These are phyloP conservation scores for Salix purpurea DNA, from an alignment of 345 rosid species.

Conservation along the genomic window DNA sequence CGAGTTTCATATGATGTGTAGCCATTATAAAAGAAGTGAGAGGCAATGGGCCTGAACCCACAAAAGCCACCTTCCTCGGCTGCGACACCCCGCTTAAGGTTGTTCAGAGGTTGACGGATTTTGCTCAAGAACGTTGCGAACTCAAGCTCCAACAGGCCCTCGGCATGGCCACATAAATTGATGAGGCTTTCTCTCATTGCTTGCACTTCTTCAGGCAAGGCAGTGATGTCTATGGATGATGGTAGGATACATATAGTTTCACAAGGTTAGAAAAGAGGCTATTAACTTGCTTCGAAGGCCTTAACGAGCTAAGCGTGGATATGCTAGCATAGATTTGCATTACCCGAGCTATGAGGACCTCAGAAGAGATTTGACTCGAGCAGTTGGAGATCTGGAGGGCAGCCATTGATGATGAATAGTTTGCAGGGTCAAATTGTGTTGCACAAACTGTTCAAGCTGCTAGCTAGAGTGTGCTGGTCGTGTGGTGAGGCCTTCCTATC, in stretches of 20 bases:
- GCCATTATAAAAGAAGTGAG: too few relatives aligned
- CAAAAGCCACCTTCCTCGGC: too few relatives aligned
- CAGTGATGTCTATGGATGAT: conserved; percentile 18
- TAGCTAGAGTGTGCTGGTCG: too few relatives aligned
- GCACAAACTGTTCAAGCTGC: not conserved
- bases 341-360: not conserved
- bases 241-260: conserved; percentile 16
- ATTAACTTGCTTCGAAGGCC: conserved; percentile 24
- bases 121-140: conserved; percentile 30
- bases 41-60: too few relatives aligned
- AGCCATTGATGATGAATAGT: conserved; percentile 31
- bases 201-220: conserved; percentile 14
- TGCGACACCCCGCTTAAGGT: conserved; percentile 2
- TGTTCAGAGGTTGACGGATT: conserved; percentile 21
- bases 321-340: not conserved
- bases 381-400: conserved; percentile 15
- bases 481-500: too few relatives aligned
- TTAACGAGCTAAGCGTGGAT: conserved; percentile 24
- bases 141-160: conserved; percentile 38
- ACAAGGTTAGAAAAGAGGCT: conserved; percentile 18
- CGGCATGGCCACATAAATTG: conserved; percentile 28
- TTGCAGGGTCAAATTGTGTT: not conserved
- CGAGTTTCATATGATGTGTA: too few relatives aligned
- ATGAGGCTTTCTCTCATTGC: conserved; percentile 28
- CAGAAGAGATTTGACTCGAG: conserved; percentile 8